phyloP scores from a whole-genome alignment of 1,284 basidiomycete genomes.

The Coniferiporia sulphurascens region DNA sequence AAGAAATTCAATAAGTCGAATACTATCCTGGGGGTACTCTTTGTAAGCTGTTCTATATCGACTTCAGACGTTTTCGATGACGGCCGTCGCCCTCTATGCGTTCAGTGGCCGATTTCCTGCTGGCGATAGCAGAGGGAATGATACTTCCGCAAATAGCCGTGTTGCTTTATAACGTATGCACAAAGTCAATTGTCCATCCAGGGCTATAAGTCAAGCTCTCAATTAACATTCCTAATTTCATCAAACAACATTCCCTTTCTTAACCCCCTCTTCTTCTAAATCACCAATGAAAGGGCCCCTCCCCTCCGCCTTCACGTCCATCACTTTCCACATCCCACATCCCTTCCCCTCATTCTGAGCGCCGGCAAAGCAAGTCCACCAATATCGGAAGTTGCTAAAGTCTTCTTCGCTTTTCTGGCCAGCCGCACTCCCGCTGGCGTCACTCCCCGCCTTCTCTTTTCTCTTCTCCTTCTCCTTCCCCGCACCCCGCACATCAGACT shows the following conservation, averaged over 20 bases:
- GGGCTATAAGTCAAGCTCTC: too few species aligned
- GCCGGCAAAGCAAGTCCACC: constrained; percentile 85
- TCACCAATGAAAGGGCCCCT: constrained; percentile 46
- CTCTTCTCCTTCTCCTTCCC: constrained; percentile 20
- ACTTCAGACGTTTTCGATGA: too few species aligned
- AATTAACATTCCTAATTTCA: not conserved
- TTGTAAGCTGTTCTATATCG: too few species aligned
- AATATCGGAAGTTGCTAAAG: constrained; percentile 53
- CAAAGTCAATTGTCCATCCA: too few species aligned
- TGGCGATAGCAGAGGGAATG: too few species aligned
- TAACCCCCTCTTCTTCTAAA: not conserved
- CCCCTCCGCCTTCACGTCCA: constrained; percentile 74
- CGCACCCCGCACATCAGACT: not conserved
- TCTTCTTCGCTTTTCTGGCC: constrained; percentile 30
- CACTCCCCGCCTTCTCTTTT: constrained; percentile 1
- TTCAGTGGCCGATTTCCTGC: too few species aligned
- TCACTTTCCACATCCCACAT: constrained; percentile 75
- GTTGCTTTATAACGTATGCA: too few species aligned
- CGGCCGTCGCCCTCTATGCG: too few species aligned
- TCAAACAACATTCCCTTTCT: not conserved
- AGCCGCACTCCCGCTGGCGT: not conserved
- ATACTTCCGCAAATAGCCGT: too few species aligned
- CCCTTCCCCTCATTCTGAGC: constrained; percentile 82
- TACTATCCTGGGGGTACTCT: too few species aligned
- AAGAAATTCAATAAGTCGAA: not conserved